Conservation (phyloP, 164 flowering plant genomes). For the Berberis thunbergii region DNA sequence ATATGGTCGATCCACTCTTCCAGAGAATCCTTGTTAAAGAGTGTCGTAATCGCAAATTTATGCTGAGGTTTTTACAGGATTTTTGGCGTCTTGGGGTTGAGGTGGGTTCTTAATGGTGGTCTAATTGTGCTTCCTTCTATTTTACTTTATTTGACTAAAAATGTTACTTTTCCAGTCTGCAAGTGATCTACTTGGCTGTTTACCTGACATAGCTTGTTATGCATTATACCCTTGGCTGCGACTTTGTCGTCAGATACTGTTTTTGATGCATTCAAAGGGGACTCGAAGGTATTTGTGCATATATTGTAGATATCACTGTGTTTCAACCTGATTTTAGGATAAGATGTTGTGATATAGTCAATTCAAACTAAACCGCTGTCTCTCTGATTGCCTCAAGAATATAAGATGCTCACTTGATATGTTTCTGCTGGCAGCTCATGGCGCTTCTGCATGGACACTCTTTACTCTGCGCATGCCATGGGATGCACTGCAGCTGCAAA, state of each 20-base stretch:
- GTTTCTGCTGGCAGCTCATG: constrained; percentile 51
- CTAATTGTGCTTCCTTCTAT: constrained; percentile 4
- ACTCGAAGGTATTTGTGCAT: constrained; percentile 60
- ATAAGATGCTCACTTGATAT: background rate
- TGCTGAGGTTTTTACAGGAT: constrained; percentile 93
- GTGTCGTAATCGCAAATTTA: constrained; percentile 53
- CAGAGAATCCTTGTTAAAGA: constrained; percentile 77
- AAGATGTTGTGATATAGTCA: no score
- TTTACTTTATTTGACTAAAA: constrained; percentile 2
- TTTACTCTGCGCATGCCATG: constrained; percentile 88
- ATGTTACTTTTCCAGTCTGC: constrained; percentile 49
- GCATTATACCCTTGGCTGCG: constrained; percentile 78
- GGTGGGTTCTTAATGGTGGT: constrained; percentile 30
- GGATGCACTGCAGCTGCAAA: constrained; percentile 87
- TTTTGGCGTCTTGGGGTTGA: constrained; percentile 96
- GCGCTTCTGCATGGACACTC: constrained; percentile 98
- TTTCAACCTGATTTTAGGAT: no score
- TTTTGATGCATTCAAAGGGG: constrained; percentile 70
- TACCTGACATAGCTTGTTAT: constrained; percentile 89
- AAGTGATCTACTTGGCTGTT: constrained; percentile 62
- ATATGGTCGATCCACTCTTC: constrained; percentile 92
- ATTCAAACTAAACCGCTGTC: no score
- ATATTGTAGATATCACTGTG: background rate
- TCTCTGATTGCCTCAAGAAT: no score
- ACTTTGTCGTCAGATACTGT: constrained; percentile 76